Evolutionary conservation across 1,139 yeast genomes (phyloP), one percentile per base, ranked within the genome.

Genomic region (Arxiozyma slooffiae): DNA sequence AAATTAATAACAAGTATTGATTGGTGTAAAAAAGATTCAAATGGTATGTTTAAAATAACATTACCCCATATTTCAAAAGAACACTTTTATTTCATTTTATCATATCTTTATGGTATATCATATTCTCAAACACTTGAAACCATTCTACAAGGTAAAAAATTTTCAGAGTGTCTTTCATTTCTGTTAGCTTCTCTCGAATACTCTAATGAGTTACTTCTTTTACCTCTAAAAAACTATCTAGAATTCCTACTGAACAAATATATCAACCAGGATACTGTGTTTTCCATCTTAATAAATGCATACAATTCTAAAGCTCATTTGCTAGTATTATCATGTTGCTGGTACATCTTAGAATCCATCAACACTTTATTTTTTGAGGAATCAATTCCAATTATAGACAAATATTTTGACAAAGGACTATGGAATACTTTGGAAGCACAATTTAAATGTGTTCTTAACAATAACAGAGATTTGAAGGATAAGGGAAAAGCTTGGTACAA

Each of bases 281-380:
- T 80, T 39, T 57, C 74, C 2, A 62, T 88, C 17, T 62, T 85
- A 34, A 69, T 74, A 9, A 81, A 81, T 60, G 76, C 94, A 0
- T 75, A 74, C 42, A 60, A 68, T 38, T 70, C 76, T 50, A 67
- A 74, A 16, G 85, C 88, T 2, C 63, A 68, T 8, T 79, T 81
- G 57, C 64, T 89, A 36, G 73, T 80, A 53, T 71, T 74, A 49
- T 76, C 78, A 50, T 80, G 95, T 60, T 70, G 83, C 41, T 81
- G 87, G 81, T 85, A 77, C 56, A 73, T 87, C 17, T 80, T 77
- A 57, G 76, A 78, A 56, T 87, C 88, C 60, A 67, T 86, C 54
- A 89, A 82, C 41, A 64, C 79, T 5, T 63, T 86, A 23, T 68
- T 88, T 45, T 77, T 80, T 53, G 86, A 84, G 57, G 61, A 63